phyloP scores from a whole-genome alignment of 768 basidiomycete species.

The Amanita fuliginea region DNA sequence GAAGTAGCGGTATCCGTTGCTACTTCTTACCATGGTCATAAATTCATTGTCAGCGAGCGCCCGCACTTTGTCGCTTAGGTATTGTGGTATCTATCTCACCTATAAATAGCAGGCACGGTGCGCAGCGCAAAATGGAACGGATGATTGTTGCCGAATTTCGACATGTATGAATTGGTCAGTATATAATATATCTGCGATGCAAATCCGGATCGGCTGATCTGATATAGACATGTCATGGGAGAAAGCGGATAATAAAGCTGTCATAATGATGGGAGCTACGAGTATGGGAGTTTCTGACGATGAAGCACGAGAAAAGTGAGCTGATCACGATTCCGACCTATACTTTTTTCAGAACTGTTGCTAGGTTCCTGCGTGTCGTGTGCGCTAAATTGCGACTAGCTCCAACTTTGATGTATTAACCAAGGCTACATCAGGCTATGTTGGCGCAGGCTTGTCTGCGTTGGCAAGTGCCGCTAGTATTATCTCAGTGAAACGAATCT shows the following conservation, averaged over 20 bases:
- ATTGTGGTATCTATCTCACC: slow-evolving; percentile 94
- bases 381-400: slow-evolving; percentile 72
- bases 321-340: slow-evolving; percentile 5
- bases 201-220: background rate
- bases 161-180: slow-evolving; percentile 97
- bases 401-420: slow-evolving; percentile 82
- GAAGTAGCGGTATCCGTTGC: slow-evolving; percentile 51
- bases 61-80: slow-evolving; percentile 92
- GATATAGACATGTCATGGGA: slow-evolving; percentile 85
- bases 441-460: slow-evolving; percentile 88
- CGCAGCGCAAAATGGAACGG: slow-evolving; percentile 96
- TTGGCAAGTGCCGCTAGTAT: slow-evolving; percentile 91
- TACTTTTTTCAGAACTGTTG: background rate
- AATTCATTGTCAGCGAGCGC: slow-evolving; percentile 41
- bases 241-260: slow-evolving; percentile 83
- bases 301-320: slow-evolving; percentile 79
- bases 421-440: slow-evolving; percentile 93
- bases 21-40: background rate
- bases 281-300: slow-evolving; percentile 97
- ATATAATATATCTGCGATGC: background rate
- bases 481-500: slow-evolving; percentile 93
- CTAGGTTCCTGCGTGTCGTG: slow-evolving; percentile 82
- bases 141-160: slow-evolving; percentile 95
- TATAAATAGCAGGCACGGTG: too few relatives aligned
- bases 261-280: slow-evolving; percentile 93